Evolutionary conservation across 2,329 filamentous ascomycete species (phyloP), one percentile per base, ranked within the genome.

Genomic region (Venturia pyrina): DNA sequence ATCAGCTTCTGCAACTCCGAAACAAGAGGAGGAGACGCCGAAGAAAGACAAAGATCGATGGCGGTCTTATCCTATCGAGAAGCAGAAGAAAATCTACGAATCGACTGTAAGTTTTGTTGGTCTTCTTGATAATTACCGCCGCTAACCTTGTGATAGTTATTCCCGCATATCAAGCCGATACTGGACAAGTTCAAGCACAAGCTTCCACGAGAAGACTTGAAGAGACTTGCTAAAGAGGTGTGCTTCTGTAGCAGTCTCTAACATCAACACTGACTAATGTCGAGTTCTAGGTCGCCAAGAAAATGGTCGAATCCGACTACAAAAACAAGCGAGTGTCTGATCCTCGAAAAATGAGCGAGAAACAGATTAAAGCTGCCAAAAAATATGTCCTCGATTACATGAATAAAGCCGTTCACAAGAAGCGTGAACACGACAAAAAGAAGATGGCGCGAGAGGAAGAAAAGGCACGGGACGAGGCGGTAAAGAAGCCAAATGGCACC

Each of bases 41-140:
- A 82, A 80, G 72, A 81, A 78, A 63, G 81, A 81, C 6, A 87
- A 85, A 70, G 88, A 91, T 61, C 90, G 88, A 73, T 92, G 89
- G 89, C 83, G 85, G 65, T 83, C 82, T 67, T 75, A 88, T 41
- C 81, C 88, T 1, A 75, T 87, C 70, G 93, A 97, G 69, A 97
- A 97, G 78, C 91, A 95, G 77, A 96, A 92, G 85, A 96, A 91
- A 79, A 82, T 96, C 2, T 98, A 97, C 72, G 93, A 97, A 76
- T 93, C 93, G 73, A 96, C 92, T 63, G 91, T 96, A 82, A 75
- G 90, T 80, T 37, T 32, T 21, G 46, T 32, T n/a, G 19, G n/a
- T 37, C 32, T 63, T 56, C 44, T 63, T 13, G 57, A 43, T 1
- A 13, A 17, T 48, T 43, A 28, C 48, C 21, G 62, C 19, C 32